Base-by-base conservation (phyloP, 306 rosid genomes). In the Cucurbita moschata region DNA sequence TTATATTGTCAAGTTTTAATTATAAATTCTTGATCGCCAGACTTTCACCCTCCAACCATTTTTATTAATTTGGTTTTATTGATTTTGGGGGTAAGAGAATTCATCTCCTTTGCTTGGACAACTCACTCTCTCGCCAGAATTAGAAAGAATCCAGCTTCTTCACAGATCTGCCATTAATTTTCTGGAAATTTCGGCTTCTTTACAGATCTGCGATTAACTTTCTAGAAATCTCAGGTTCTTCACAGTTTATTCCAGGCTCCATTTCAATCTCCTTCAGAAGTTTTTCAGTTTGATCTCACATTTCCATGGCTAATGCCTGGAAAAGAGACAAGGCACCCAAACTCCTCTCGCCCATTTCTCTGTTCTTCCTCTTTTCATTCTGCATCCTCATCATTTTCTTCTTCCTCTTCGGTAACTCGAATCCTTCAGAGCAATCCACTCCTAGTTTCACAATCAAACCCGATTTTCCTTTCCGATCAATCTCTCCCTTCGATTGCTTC, bases 241-340 rank as follows among this genome's bases (percentile, higher is more conserved):
- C 11, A 8, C 11, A 3, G 35, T 30, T 30, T 30, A 30, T 2
- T 30, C 35, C 35, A 30, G 35, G 35, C 35, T 30, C 35, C 35
- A 30, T 30, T 30, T 8, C 59, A 18, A 59, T 62, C 75, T 72
- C 65, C 52, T 42, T 73, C 13, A 11, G 52, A 1, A 61, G 65
- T 12, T 26, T 30, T 30, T 13, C 8, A 30, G 56, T 55, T 58
- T 23, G 56, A 21, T 35, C 21, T 14, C 61, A 18, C 65, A 76
- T 5, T 58, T 70, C 82, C 83, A 91, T 95, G 99, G 97, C 99
- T 4, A 94, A 91, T 83, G 96, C 96, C 49, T 89, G 96, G 97
- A 95, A 84, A 81, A 83, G 82, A 85, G 95, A 89, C 59, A 88
- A 85, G 67, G 37, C 87, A 50, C 19, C 83, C 4, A 79, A 83